Conservation (phyloP, 1,284 basidiomycete species). For the Vanrija pseudolonga region DNA sequence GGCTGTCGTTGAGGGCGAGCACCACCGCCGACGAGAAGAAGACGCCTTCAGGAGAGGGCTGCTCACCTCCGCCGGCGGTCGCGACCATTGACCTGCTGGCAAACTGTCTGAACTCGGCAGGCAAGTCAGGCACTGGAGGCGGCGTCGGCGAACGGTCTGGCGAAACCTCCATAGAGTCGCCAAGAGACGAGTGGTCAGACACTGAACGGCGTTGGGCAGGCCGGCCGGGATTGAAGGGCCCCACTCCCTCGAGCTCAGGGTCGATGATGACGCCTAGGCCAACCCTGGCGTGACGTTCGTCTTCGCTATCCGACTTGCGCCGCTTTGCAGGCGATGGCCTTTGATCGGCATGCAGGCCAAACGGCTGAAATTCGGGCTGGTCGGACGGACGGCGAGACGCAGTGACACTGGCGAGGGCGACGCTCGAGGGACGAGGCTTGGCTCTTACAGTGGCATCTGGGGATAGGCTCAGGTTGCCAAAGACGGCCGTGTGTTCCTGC, state of each 20-base stretch:
- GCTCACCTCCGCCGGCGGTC: neutral
- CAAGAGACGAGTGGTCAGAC: too few relatives aligned
- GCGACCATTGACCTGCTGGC: neutral
- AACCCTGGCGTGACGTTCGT: slow-evolving; percentile 14
- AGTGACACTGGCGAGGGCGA: slow-evolving; percentile 1
- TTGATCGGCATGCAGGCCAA: neutral
- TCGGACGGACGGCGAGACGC: slow-evolving; percentile 5
- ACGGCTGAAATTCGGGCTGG: neutral
- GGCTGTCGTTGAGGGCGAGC: slow-evolving; percentile 13
- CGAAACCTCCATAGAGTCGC: neutral
- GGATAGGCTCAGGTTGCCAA: slow-evolving; percentile 12
- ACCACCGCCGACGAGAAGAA: slow-evolving; percentile 23
- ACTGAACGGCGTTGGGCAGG: neutral
- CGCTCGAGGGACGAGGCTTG: slow-evolving; percentile 8
- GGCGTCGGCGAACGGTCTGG: slow-evolving; percentile 29
- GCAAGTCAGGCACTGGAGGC: slow-evolving; percentile 22
- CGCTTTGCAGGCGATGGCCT: slow-evolving; percentile 17
- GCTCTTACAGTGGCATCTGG: slow-evolving; percentile 11
- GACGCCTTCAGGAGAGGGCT: slow-evolving; percentile 17
- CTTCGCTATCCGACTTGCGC: slow-evolving; percentile 37
- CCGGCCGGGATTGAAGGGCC: neutral
- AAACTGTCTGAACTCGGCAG: slow-evolving; percentile 2
- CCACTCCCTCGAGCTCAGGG: neutral
- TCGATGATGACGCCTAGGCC: slow-evolving; percentile 26
- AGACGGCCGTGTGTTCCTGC: slow-evolving; percentile 19